Evolutionary conservation across 257 asterid species (phyloP).

Genomic region (Buddleja alternifolia): DNA sequence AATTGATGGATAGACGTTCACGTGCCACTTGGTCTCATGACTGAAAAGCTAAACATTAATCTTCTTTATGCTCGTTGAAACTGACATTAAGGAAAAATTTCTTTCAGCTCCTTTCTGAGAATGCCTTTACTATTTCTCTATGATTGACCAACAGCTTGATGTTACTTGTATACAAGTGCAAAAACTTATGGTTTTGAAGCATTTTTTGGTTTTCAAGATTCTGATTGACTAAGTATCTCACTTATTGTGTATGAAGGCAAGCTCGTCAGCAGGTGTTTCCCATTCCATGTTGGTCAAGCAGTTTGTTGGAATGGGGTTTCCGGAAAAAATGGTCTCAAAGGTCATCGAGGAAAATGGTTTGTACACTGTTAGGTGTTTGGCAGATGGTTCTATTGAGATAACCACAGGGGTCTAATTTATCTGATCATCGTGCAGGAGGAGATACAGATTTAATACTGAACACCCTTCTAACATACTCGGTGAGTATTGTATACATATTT

Average conservation of each 20-base stretch:
- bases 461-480: conserved; percentile 62
- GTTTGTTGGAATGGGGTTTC: conserved; percentile 66
- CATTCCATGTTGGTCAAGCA: conserved; percentile 36
- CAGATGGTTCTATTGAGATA: not conserved
- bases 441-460: conserved; percentile 59
- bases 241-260: conserved; percentile 46
- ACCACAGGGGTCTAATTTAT: conserved; percentile 18
- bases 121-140: too few relatives aligned
- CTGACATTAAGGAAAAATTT: too few relatives aligned
- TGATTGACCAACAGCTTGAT: too few relatives aligned
- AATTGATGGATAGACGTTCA: not conserved
- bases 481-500: conserved; percentile 29
- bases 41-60: too few relatives aligned
- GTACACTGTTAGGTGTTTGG: not conserved
- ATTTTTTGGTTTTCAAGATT: not conserved
- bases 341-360: conserved; percentile 67
- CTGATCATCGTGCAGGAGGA: conserved; percentile 49
- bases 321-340: conserved; percentile 49
- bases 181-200: not conserved
- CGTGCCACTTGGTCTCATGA: too few relatives aligned
- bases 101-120: too few relatives aligned
- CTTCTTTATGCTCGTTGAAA: too few relatives aligned
- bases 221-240: conserved; percentile 9
- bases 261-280: conserved; percentile 43
- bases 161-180: not conserved